Evolutionary conservation across 2,329 filamentous ascomycete genomes (phyloP), one percentile per base, ranked within the genome.

Genomic region (Microdochium paspali): DNA sequence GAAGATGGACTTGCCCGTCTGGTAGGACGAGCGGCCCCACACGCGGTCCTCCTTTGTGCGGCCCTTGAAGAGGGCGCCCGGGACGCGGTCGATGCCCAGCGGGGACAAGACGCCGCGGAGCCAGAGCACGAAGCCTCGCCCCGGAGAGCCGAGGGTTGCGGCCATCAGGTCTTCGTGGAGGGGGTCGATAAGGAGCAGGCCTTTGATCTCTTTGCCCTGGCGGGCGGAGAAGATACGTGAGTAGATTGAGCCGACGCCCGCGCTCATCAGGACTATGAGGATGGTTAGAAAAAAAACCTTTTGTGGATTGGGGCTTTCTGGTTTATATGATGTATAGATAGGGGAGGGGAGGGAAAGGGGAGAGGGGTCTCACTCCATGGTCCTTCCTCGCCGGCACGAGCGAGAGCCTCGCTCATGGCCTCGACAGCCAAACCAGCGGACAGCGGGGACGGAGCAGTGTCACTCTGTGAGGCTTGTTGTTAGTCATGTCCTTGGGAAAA

Each of bases 401-500:
- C 83, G 5, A 98, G 76, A 2, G 90, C 88, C 68, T 97, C 90
- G 40, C 88, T 90, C 24, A 97, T 72, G 0, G 84, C 88, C 59
- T 95, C 90, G 4, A 87, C 84, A n/a, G 87, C 85, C 79, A 96
- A 95, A 40, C 90, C 90, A 4, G 89, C 91, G 4, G 88, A 95
- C 57, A 95, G 84, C 0, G 93, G 93, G 5, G 90, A 96, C 2
- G 93, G 93, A 0, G 91, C 90, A 47, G 93, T 91, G 66, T 98
- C 93, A 44, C 78, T 82, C 74, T 71, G 44, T 45, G n/a, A 9
- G 15, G 4, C 31, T 44, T 53, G 21, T 52, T 81, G 80, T 25
- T 24, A n/a, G 15, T 43, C 9, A 2, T 20, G 4, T 42, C 10
- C n/a, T n/a, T n/a, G n/a, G n/a, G n/a, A n/a, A n/a, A n/a, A n/a